Percentiles rank a stretch among this genome's conserved stretches.
Evolutionary conservation across 2,329 filamentous ascomycete genomes (phyloP).

Genomic region (Aspergillus versicolor): DNA sequence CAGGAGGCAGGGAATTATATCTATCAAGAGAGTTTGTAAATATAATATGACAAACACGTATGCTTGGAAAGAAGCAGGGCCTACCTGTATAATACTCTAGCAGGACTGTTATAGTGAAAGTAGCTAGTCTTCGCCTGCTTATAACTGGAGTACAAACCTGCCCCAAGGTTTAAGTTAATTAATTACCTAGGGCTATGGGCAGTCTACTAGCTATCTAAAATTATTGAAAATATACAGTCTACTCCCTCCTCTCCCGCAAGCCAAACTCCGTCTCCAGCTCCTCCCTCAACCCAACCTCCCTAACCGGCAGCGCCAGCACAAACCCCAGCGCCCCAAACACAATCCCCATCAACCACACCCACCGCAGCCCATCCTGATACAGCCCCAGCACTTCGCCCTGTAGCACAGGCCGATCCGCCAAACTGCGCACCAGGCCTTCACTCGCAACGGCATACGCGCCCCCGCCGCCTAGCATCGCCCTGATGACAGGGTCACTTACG

Average conservation of each 20-base stretch:
- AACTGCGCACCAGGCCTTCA: slow-evolving; percentile 8
- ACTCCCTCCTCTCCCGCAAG: background rate
- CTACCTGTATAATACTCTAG: too few species aligned
- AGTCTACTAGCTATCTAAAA: too few species aligned
- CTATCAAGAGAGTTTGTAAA: too few species aligned
- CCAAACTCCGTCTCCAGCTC: slow-evolving; percentile 17
- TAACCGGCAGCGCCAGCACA: slow-evolving; percentile 14
- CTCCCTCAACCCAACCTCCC: slow-evolving; percentile 17
- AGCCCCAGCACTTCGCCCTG: slow-evolving; percentile 8
- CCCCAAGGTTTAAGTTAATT: too few species aligned
- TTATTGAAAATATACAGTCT: too few species aligned
- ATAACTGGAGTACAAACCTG: too few species aligned
- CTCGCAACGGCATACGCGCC: slow-evolving; percentile 23
- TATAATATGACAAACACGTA: too few species aligned
- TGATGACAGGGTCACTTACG: slow-evolving; percentile 15
- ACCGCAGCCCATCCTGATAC: slow-evolving; percentile 13
- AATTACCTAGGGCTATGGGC: too few species aligned
- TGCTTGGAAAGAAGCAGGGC: too few species aligned
- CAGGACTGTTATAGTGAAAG: too few species aligned
- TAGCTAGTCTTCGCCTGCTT: too few species aligned
- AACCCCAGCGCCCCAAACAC: slow-evolving; percentile 19
- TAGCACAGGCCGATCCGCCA: background rate
- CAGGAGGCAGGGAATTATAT: too few species aligned
- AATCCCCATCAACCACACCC: slow-evolving; percentile 18
- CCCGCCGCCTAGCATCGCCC: slow-evolving; percentile 14